Evolutionary conservation across 179 eudicot genomes (phyloP).

Genomic region (Sideroxylon spinosum): DNA sequence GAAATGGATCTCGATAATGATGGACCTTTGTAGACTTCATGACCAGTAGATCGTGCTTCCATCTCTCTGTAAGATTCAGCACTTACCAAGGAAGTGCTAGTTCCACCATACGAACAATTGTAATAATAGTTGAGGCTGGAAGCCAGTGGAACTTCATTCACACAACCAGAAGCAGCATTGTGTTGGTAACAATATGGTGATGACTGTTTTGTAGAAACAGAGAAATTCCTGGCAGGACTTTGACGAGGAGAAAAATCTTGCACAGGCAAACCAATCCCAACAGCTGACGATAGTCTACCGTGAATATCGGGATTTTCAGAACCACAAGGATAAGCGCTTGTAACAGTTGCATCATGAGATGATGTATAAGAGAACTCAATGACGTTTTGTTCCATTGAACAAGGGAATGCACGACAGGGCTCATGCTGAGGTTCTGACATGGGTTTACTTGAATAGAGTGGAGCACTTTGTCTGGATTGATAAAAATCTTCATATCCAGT

Average conservation of each 20-base stretch:
- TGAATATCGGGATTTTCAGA: conserved; percentile 17
- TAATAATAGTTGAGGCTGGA: background rate
- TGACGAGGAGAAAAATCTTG: conserved; percentile 11
- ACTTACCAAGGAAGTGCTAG: conserved; percentile 5
- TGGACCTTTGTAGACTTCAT: conserved; percentile 2
- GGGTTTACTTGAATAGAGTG: conserved; percentile 13
- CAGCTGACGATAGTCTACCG: background rate
- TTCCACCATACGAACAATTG: background rate
- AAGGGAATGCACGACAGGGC: background rate
- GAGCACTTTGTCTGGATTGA: conserved; percentile 12
- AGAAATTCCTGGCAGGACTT: background rate
- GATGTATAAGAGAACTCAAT: conserved; percentile 15
- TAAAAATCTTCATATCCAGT: conserved; percentile 8
- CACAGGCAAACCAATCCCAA: background rate
- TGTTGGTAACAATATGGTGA: conserved; percentile 6
- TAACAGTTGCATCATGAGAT: conserved; percentile 21
- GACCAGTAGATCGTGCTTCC: conserved; percentile 12
- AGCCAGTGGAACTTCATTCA: conserved; percentile 6
- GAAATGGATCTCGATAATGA: background rate
- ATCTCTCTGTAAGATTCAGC: conserved; percentile 15
- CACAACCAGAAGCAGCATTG: conserved; percentile 11
- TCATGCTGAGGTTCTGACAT: conserved; percentile 9
- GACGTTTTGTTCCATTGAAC: conserved; percentile 9
- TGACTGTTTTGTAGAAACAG: conserved; percentile 7
- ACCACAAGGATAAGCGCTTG: conserved; percentile 26